Base-by-base conservation (phyloP, 169 alveolate species). In the Plasmodium inui region DNA sequence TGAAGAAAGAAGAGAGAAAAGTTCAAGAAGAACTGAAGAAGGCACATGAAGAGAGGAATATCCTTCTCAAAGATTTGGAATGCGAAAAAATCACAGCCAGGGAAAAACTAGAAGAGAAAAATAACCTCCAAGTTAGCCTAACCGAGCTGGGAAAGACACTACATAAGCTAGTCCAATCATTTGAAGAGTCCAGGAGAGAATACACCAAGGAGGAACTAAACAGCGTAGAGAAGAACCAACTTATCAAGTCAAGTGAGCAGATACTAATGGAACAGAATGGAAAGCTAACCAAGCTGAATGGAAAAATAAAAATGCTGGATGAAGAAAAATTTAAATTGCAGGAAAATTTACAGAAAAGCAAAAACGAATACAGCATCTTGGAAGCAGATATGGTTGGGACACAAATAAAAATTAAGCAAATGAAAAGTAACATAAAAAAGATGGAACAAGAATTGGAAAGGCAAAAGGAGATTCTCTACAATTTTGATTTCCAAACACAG, bases 341-440 rank as follows among this genome's bases (percentile, higher is more conserved):
- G 8, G 83, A 88, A 78, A 17, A 22, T 1, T 88, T 88, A 34
- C 84, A 88, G 50, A 88, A 61, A 67, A 88, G 86, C 17, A 88
- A 88, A 79, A 88, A 67, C 50, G 94, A 88, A 8, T 88, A 89
- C 71, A 57, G 44, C 10, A 50, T 26, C 3, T 34, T 89, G 73
- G 94, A 89, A 37, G 10, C 94, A 39, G 83, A 89, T 57, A 81
- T 89, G n/a, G 44, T 89, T 12, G 94, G 94, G 0, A 89, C 94
- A 34, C 83, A 89, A 39, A 78, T 89, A 26, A 89, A 89, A 89
- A 89, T 89, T 57, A 89, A 89, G 82, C 94, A 89, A 79, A 89
- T 89, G 34, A 89, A 79, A 61, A 89, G 34, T 61, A 78, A 89
- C 34, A 89, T 89, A 22, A 89, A 89, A 39, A 89, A 89, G 12